Evolutionary conservation across 1,139 yeast genomes (phyloP).

Genomic region (Meyerozyma elateridarum): DNA sequence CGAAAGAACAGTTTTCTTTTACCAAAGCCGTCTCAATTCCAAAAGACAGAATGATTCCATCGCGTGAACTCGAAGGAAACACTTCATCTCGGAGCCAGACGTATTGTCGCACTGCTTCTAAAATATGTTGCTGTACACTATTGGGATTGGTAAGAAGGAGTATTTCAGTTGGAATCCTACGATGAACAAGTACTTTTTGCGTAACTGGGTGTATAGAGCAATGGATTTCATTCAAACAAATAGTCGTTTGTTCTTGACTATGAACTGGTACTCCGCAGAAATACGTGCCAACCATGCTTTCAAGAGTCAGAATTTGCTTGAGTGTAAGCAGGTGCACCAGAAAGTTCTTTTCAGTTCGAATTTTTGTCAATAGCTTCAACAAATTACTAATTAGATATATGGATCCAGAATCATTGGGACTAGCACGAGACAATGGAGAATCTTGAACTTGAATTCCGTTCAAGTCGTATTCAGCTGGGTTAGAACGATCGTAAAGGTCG

Average conservation of each 20-base stretch:
- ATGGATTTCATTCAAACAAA: neutral
- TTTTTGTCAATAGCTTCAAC: neutral
- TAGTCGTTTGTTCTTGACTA: neutral
- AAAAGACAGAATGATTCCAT: no score
- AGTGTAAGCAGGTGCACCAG: neutral
- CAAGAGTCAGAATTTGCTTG: neutral
- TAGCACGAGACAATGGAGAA: no score
- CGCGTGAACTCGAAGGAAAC: no score
- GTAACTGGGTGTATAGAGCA: neutral
- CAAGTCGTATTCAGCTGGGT: no score
- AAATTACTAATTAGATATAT: no score
- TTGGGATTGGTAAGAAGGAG: neutral
- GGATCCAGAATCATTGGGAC: no score
- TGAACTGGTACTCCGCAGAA: conserved; percentile 1
- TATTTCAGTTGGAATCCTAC: conserved; percentile 1
- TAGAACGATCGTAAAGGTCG: no score
- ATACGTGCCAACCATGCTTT: conserved; percentile 1
- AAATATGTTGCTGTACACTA: neutral
- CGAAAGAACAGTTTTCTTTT: no score
- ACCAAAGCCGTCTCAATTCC: no score
- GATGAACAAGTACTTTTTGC: neutral
- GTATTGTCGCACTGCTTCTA: neutral
- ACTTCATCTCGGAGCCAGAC: neutral
- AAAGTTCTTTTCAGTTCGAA: neutral
- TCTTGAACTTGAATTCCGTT: no score